Conservation (phyloP, 495 filamentous ascomycete genomes). For the Tuber melanosporum region DNA sequence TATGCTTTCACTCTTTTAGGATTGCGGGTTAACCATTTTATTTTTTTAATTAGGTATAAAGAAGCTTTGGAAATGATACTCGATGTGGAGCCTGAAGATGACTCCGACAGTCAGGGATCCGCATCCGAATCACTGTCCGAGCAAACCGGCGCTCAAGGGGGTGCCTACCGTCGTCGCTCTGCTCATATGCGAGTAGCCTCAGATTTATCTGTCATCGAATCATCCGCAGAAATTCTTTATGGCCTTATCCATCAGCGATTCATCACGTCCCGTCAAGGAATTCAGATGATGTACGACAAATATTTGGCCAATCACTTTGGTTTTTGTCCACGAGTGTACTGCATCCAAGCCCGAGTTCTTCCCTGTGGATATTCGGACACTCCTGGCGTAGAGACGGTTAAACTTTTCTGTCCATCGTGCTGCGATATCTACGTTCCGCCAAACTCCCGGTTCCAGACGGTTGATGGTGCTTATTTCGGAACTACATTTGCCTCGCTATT, state of each 20-base stretch:
- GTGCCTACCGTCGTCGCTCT: conserved; percentile 56
- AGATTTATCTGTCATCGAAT: conserved; percentile 90
- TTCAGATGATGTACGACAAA: conserved; percentile 98
- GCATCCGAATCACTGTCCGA: conserved; percentile 46
- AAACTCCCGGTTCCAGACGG: conserved; percentile 92
- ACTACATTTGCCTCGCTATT: conserved; percentile 90
- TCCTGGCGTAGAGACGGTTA: conserved; percentile 93
- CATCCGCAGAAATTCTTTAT: conserved; percentile 93
- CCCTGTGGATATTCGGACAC: conserved; percentile 90
- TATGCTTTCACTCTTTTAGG: not conserved
- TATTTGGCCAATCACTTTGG: conserved; percentile 96
- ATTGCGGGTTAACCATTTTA: conserved; percentile 16
- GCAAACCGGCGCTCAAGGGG: conserved; percentile 53
- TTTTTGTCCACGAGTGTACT: conserved; percentile 81
- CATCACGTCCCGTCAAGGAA: conserved; percentile 93
- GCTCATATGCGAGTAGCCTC: conserved; percentile 81
- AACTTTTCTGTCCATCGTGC: conserved; percentile 94
- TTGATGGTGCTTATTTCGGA: conserved; percentile 98
- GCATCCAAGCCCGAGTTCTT: conserved; percentile 76
- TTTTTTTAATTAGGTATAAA: conserved; percentile 56
- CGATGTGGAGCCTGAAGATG: conserved; percentile 87
- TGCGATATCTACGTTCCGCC: conserved; percentile 95
- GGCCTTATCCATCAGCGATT: conserved; percentile 97
- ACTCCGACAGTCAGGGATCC: conserved; percentile 59
- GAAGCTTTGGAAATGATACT: conserved; percentile 96